Conservation (phyloP, 73 alveolate species). For the Paramecium sexaurelia region DNA sequence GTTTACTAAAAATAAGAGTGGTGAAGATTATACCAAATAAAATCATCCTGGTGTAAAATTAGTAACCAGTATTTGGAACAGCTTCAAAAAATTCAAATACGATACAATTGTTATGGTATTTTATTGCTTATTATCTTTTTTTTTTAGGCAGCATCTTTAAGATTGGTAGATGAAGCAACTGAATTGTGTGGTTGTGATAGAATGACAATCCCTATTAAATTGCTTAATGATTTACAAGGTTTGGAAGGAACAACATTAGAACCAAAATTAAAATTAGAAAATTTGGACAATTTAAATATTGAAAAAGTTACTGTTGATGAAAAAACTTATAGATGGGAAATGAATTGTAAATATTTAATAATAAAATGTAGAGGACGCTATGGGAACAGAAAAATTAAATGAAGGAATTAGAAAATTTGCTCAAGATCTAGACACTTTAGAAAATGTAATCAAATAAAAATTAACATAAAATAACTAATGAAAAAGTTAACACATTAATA, state of each 20-base stretch:
- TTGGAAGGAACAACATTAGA: constrained; percentile 51
- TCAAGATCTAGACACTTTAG: constrained; percentile 70
- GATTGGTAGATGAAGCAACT: constrained; percentile 69
- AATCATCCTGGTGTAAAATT: constrained; percentile 83
- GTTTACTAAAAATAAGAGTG: constrained; percentile 66
- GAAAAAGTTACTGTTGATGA: constrained; percentile 65
- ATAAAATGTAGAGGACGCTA: constrained; percentile 68
- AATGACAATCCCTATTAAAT: constrained; percentile 79
- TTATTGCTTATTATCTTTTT: neutral
- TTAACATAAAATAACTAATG: neutral
- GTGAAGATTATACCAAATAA: constrained; percentile 66
- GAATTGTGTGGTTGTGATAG: constrained; percentile 85
- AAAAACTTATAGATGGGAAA: constrained; percentile 66
- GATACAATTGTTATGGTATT: constrained; percentile 82
- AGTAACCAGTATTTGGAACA: constrained; percentile 73
- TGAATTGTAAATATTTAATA: neutral
- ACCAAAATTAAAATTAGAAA: constrained; percentile 44
- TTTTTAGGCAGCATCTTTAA: constrained; percentile 69
- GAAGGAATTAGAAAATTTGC: constrained; percentile 83
- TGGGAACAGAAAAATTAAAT: constrained; percentile 85
- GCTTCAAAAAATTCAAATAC: constrained; percentile 74
- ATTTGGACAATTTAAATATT: constrained; percentile 28
- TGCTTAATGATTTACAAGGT: constrained; percentile 73
- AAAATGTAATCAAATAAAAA: constrained; percentile 44
- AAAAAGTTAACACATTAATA: neutral